Base-by-base conservation (phyloP, 371 early-diverging fungal genomes). In the Smittium mucronatum region DNA sequence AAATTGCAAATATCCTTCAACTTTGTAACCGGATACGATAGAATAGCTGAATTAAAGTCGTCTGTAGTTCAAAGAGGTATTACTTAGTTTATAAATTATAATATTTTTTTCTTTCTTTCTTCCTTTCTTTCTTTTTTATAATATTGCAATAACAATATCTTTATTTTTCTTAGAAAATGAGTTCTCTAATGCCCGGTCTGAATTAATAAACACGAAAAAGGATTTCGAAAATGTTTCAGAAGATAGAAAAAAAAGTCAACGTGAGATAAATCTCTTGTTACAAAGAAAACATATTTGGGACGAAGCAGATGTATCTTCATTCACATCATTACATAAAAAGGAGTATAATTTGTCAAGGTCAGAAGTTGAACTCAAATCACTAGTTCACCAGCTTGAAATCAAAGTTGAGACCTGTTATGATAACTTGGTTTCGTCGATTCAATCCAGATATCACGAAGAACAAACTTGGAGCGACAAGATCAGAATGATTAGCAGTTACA, bases 381-480 rank as follows among this genome's bases (percentile, higher is more conserved):
- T 78, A 36, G 87, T 88, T 70, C 83, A 85, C 36, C 73, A 76
- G 1, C 81, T 79, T 0, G 91, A 91, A 70, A 75, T 82, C 35
- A 75, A 84, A n/a, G 90, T 90, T 69, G 92, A 92, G 58, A 76
- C 80, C 25, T 82, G 82, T 29, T 91, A 89, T 58, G 80, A 84
- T 70, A 83, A 78, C 26, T 70, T 91, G 60, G 87, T 89, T 0
- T 78, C 78, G n/a, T 82, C 87, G 0, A 92, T 92, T 36, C 86
- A 87, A 80, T 84, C 86, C 61, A 77, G 92, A 25, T 93, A 91
- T 72, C 90, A 91, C 68, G 92, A 91, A 73, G 97, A 97, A 70
- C 95, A 95, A 75, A 82, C 95, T n/a, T 97, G 93, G 90, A 90
- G 91, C 70, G 97, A 97, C 83, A 94, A 97, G 81, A 94, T 97